These are phyloP conservation scores for Xylaria digitata DNA, from an alignment of 2,329 filamentous ascomycete species.

Conservation along the genomic window DNA sequence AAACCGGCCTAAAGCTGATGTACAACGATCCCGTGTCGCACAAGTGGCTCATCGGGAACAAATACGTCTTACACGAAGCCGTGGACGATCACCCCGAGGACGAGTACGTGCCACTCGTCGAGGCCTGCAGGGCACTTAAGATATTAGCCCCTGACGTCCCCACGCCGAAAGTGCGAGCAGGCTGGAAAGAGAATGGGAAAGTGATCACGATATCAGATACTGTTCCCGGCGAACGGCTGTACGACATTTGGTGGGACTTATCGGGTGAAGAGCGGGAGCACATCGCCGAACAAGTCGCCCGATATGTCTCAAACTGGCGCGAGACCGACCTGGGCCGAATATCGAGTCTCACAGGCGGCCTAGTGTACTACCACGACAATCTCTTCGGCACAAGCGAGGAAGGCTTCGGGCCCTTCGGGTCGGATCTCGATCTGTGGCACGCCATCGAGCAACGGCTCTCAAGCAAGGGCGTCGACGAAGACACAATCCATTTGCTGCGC, in stretches of 20 bases:
- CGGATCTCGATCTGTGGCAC: slow-evolving; percentile 41
- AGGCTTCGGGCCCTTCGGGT: slow-evolving; percentile 42
- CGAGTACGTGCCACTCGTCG: slow-evolving; percentile 38
- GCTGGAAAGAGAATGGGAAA: slow-evolving; percentile 47
- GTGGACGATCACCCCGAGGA: slow-evolving; percentile 37
- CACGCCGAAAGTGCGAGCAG: slow-evolving; percentile 42
- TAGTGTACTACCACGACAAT: slow-evolving; percentile 38
- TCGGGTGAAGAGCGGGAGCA: slow-evolving; percentile 24
- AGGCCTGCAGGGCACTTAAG: slow-evolving; percentile 38
- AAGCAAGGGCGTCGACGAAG: slow-evolving; percentile 26
- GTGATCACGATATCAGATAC: slow-evolving; percentile 45
- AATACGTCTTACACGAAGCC: slow-evolving; percentile 43
- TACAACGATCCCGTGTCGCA: slow-evolving; percentile 46
- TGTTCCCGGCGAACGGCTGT: slow-evolving; percentile 40
- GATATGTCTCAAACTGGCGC: slow-evolving; percentile 43
- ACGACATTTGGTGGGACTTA: slow-evolving; percentile 46
- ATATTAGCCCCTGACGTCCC: slow-evolving; percentile 37
- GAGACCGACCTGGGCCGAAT: slow-evolving; percentile 25
- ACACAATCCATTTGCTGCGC: slow-evolving; percentile 32
- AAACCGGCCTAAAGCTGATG: slow-evolving; percentile 41
- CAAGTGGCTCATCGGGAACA: slow-evolving; percentile 45
- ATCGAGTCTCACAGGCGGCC: slow-evolving; percentile 26
- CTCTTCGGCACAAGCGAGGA: slow-evolving; percentile 37
- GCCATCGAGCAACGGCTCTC: slow-evolving; percentile 35
- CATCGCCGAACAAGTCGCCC: slow-evolving; percentile 43